These are phyloP conservation scores for Hemerocallis citrina DNA, from an alignment of 106 monocot genomes.

Conservation along the genomic window DNA sequence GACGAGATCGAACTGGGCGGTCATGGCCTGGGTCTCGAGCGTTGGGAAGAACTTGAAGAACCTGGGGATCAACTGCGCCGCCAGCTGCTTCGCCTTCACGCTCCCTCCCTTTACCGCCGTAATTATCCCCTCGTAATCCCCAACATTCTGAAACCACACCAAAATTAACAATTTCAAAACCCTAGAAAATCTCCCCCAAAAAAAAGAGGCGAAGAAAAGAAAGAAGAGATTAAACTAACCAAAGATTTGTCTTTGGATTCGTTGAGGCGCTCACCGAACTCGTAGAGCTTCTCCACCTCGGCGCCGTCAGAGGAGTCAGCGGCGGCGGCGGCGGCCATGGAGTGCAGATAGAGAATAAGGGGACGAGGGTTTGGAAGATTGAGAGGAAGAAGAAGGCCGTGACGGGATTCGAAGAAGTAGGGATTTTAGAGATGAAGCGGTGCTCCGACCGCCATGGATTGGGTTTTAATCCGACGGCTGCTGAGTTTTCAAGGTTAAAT, in stretches of 20 bases:
- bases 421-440: too few relatives aligned
- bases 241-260: constrained; percentile 85
- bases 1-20: constrained; percentile 81
- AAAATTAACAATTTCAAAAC: constrained; percentile 8
- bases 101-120: constrained; percentile 62
- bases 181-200: constrained; percentile 1
- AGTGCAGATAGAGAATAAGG: too few relatives aligned
- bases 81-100: constrained; percentile 93
- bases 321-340: constrained; percentile 14
- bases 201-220: constrained; percentile 3
- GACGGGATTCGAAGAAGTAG: too few relatives aligned
- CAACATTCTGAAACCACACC: constrained; percentile 61
- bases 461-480: too few relatives aligned
- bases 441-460: too few relatives aligned
- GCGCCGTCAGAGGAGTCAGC: constrained; percentile 37
- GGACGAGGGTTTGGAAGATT: too few relatives aligned
- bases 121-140: constrained; percentile 89
- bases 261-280: constrained; percentile 72
- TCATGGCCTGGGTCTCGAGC: constrained; percentile 48
- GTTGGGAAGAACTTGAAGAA: constrained; percentile 87
- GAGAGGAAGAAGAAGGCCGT: too few relatives aligned
- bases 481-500: too few relatives aligned
- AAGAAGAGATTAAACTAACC: constrained; percentile 24
- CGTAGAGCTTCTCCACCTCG: constrained; percentile 91
- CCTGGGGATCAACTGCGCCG: constrained; percentile 94